Percentiles rank a stretch among this genome's conserved stretches.
These are phyloP conservation scores for Fraxinus baroniana DNA, from an alignment of 305 asterid species.

Conservation along the genomic window DNA sequence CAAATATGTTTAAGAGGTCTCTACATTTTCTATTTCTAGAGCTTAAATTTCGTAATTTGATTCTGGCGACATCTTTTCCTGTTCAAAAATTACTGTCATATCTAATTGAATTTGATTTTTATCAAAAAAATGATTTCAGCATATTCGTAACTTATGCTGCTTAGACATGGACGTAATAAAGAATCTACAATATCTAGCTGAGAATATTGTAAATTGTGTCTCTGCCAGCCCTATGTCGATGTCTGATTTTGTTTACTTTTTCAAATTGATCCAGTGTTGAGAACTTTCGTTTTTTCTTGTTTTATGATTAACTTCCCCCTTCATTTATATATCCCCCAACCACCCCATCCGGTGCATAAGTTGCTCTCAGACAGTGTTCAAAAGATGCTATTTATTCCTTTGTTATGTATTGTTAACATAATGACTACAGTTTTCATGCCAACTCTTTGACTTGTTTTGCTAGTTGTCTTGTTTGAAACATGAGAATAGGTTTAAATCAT, in stretches of 20 bases:
- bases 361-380: background rate
- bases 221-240: background rate
- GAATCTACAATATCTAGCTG: background rate
- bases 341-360: background rate
- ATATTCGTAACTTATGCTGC: background rate
- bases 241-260: background rate
- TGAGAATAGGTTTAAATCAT: too few relatives aligned
- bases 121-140: background rate
- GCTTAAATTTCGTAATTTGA: background rate
- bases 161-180: background rate
- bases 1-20: background rate
- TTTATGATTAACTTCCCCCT: background rate
- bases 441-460: background rate
- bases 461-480: too few relatives aligned
- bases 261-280: background rate
- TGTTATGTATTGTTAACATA: background rate
- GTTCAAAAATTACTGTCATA: background rate
- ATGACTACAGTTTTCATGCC: background rate
- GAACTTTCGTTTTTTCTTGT: background rate
- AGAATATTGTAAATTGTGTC: background rate
- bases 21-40: background rate
- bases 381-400: background rate
- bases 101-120: constrained; percentile 12
- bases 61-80: background rate
- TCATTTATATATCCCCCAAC: background rate